Conservation (phyloP, 2,329 filamentous ascomycete species). For the Knufia petricola region DNA sequence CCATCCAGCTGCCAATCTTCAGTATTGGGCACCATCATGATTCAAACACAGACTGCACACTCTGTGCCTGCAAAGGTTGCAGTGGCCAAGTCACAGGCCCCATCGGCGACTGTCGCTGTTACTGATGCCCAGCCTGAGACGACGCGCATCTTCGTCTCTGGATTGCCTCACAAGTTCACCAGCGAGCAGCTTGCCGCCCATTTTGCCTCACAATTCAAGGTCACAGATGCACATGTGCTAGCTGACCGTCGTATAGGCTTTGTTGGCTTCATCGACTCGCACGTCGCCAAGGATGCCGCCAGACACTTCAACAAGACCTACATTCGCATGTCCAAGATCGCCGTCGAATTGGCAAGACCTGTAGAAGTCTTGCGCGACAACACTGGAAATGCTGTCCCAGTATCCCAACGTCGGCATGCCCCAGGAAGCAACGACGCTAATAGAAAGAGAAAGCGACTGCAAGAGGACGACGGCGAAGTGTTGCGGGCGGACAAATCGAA, state of each 20-base stretch:
- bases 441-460: slow-evolving; percentile 17
- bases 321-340: slow-evolving; percentile 90
- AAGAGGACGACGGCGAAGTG: slow-evolving; percentile 13
- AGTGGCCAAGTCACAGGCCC: background rate
- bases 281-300: slow-evolving; percentile 72
- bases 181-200: slow-evolving; percentile 82
- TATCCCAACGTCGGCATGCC: slow-evolving; percentile 13
- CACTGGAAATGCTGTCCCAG: slow-evolving; percentile 15
- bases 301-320: slow-evolving; percentile 94
- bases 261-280: slow-evolving; percentile 77
- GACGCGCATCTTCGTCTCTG: slow-evolving; percentile 62
- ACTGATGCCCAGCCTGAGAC: background rate
- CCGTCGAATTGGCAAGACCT: slow-evolving; percentile 76
- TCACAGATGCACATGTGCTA: slow-evolving; percentile 90
- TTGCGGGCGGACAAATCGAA: background rate
- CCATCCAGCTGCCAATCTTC: too few relatives aligned
- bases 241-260: slow-evolving; percentile 86
- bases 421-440: background rate
- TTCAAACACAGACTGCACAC: background rate
- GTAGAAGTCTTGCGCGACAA: slow-evolving; percentile 40
- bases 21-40: too few relatives aligned
- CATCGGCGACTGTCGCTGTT: background rate
- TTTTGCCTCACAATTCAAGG: slow-evolving; percentile 57
- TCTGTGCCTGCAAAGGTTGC: background rate
- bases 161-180: slow-evolving; percentile 74